Base-by-base conservation (phyloP, 2,329 filamentous ascomycete genomes). In the Davidsoniella eucalypti region DNA sequence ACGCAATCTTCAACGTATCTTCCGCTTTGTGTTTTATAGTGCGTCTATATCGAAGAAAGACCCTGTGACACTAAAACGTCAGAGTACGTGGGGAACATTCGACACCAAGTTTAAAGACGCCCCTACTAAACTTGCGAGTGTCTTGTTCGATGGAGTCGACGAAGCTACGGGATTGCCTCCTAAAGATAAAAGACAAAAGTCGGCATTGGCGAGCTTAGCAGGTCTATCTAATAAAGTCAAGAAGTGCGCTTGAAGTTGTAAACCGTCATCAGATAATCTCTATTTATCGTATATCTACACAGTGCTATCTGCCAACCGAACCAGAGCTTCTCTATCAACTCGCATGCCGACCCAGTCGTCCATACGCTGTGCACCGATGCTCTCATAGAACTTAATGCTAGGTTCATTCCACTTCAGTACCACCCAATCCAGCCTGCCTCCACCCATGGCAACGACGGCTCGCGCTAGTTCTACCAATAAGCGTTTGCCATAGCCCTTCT, bases 381-480 rank as follows among this genome's bases (percentile, higher is more conserved):
- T 72, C 64, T 80, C 71, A 62, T 96, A 96, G 60, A 96, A 95
- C 58, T 80, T 71, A 67, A 96, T 84, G 62, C 83, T 88, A 6
- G 86, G 84, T 69, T 85, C 77, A 61, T 96, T 96, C 87, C 87
- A 94, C 67, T 85, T 90, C 58, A 95, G 65, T 55, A 94, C 92
- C 56, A 74, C 80, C 90, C 90, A 96, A 61, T 96, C 88, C 50
- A 96, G 66, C 52, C 90, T 72, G 6, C 73, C 79, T 1, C 87
- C 87, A 2, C 75, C 71, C 56, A 88, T 81, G 49, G 74, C 72
- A 49, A 84, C 60, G 2, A 87, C 80, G 67, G 94, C 84, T 59
- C 75, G 77, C n/a, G 88, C 90, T 61, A 95, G 67, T 57, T 78
- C 76, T 54, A 75, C 75, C 45, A 96, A 69, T 61, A 96, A 64